Percentiles rank a stretch among this genome's conserved stretches.
These are phyloP conservation scores for Cornus florida DNA, from an alignment of 148 eudicot genomes.

Conservation along the genomic window DNA sequence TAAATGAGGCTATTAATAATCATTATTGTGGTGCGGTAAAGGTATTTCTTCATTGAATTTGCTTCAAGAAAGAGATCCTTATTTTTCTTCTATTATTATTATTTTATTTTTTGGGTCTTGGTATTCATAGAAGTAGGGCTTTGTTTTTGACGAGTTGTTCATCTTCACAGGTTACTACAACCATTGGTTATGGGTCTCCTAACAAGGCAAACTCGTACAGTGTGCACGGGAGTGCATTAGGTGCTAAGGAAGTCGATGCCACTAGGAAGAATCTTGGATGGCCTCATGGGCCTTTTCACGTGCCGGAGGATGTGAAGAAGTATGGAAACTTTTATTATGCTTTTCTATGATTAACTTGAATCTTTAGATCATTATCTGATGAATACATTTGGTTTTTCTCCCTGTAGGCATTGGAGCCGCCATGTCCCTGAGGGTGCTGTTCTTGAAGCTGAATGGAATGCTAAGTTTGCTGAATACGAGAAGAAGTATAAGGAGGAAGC, in stretches of 20 bases:
- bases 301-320: slow-evolving; percentile 94
- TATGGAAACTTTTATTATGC: slow-evolving; percentile 23
- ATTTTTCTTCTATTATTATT: neutral
- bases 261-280: slow-evolving; percentile 92
- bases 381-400: neutral
- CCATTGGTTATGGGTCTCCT: slow-evolving; percentile 96
- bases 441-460: slow-evolving; percentile 90
- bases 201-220: slow-evolving; percentile 97
- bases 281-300: slow-evolving; percentile 95
- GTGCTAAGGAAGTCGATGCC: slow-evolving; percentile 95
- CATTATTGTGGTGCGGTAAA: neutral
- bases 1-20: neutral
- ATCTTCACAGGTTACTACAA: slow-evolving; percentile 76
- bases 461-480: slow-evolving; percentile 85
- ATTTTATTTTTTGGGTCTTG: neutral
- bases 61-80: neutral
- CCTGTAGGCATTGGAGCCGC: slow-evolving; percentile 95
- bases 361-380: neutral
- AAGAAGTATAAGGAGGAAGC: slow-evolving; percentile 89
- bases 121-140: neutral
- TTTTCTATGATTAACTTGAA: neutral
- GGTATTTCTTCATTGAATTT: neutral
- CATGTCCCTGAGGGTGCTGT: slow-evolving; percentile 84
- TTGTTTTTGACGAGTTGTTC: neutral
- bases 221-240: slow-evolving; percentile 92